Evolutionary conservation across 495 filamentous ascomycete genomes (phyloP), one percentile per base, ranked within the genome.

Genomic region (Cudoniella acicularis): DNA sequence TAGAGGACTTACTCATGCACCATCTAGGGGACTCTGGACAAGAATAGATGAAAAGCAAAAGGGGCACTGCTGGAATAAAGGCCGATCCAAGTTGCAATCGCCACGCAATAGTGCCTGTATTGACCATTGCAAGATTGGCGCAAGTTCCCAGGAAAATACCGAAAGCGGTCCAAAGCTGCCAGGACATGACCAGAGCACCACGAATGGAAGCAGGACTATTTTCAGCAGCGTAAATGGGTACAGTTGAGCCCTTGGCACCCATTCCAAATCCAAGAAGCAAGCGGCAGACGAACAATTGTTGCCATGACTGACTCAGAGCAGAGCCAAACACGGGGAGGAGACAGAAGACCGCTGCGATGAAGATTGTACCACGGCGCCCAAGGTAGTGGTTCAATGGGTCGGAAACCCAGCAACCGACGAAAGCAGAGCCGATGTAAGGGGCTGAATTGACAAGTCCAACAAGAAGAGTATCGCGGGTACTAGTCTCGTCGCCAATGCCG

Each of bases 121-220:
- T 63, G 54, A 65, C 74, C 20, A 92, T 83, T 1, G 83, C 82
- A 18, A 95, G 71, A 61, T 92, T 92, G 43, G 88, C 82, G 46
- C 77, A 81, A 1, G 79, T 84, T 18, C 90, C 90, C n/a, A 90
- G 71, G 64, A 90, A 83, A 64, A 90, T 90, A 55, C 47, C 45
- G 36, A 51, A 55, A 20, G 51, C 61, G 8, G 88, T 91, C 90
- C 90, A 92, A 69, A 92, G 77, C 64, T 95, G 90, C 90, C 89
- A 92, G 18, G 76, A 81, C 89, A 94, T 93, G 40, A 91, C 88
- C 21, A 94, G 71, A 8, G 83, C 87, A 49, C 90, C 90, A 61
- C 90, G 79, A 54, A 95, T 87, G 17, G 75, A 67, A n/a, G 90
- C 86, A 0, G 90, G 90, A 10, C 81, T 76, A 67, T 88, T 92